Evolutionary conservation across 2,329 filamentous ascomycete species (phyloP).

Genomic region (Sporothrix phasma): DNA sequence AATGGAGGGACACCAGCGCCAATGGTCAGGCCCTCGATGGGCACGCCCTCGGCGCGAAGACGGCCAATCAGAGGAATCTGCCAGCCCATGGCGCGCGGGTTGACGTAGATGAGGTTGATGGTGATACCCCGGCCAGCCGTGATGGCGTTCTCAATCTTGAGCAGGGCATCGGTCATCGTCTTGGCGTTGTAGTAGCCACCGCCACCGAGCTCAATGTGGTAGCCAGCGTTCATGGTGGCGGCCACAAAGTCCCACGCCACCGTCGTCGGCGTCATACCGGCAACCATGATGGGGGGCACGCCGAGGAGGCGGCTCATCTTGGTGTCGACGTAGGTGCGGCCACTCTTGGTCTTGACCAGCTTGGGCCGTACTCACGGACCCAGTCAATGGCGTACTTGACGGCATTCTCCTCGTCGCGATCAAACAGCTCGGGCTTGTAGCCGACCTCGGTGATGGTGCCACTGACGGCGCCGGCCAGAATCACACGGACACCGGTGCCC

Average conservation of each 20-base stretch:
- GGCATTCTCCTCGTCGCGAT: slow-evolving; percentile 88
- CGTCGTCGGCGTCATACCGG: slow-evolving; percentile 87
- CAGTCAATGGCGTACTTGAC: slow-evolving; percentile 94
- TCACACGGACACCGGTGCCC: slow-evolving; percentile 91
- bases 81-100: slow-evolving; percentile 82
- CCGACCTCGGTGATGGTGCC: slow-evolving; percentile 85
- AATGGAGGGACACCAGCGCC: slow-evolving; percentile 90
- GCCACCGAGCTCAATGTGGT: slow-evolving; percentile 82
- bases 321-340: slow-evolving; percentile 87
- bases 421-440: slow-evolving; percentile 96
- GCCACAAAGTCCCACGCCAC: slow-evolving; percentile 88
- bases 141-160: slow-evolving; percentile 75
- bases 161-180: slow-evolving; percentile 71
- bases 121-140: slow-evolving; percentile 80
- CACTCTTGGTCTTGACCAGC: slow-evolving; percentile 78
- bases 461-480: slow-evolving; percentile 86
- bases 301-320: slow-evolving; percentile 87
- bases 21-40: slow-evolving; percentile 85
- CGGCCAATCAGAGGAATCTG: slow-evolving; percentile 77
- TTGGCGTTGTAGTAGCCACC: slow-evolving; percentile 81
- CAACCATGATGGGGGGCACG: slow-evolving; percentile 78
- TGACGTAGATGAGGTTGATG: slow-evolving; percentile 85
- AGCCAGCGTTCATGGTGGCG: slow-evolving; percentile 89
- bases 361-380: slow-evolving; percentile 94
- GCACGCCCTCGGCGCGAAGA: slow-evolving; percentile 73